A percentile compares a stretch with the other conserved stretches of the same genome.
Conservation (phyloP, 495 filamentous ascomycete genomes). For the Cudoniella acicularis region DNA sequence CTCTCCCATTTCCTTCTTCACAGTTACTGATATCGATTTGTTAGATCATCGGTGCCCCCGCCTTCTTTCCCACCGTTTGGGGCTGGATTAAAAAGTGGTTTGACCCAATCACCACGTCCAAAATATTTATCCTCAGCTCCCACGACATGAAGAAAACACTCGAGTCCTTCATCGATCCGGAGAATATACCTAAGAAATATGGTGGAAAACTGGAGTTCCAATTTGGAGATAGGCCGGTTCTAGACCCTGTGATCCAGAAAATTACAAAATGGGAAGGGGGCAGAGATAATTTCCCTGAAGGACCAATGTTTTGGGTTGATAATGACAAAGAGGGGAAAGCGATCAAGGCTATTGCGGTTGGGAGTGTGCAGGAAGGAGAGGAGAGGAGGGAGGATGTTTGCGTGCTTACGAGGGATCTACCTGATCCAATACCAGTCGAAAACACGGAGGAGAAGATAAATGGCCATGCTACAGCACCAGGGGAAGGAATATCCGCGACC, state of each 20-base stretch:
- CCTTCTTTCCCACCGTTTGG: constrained; percentile 93
- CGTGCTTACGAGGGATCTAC: constrained; percentile 33
- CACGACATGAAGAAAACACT: constrained; percentile 70
- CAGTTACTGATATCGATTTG: constrained; percentile 3
- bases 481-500: too few species aligned
- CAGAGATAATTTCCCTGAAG: constrained; percentile 40
- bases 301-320: constrained; percentile 47
- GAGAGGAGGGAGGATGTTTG: constrained; percentile 39
- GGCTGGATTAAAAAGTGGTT: constrained; percentile 96
- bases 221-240: constrained; percentile 66
- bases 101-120: constrained; percentile 86
- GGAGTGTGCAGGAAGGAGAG: constrained; percentile 30
- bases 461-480: neutral
- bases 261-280: constrained; percentile 44
- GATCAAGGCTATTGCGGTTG: constrained; percentile 43
- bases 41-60: constrained; percentile 80
- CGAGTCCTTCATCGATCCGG: constrained; percentile 71
- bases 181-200: constrained; percentile 78
- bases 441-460: neutral
- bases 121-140: constrained; percentile 81
- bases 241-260: constrained; percentile 59
- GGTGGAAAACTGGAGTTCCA: constrained; percentile 79
- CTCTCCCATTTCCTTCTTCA: neutral
- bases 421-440: neutral
- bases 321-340: constrained; percentile 32